Conservation (phyloP, 1,284 basidiomycete species). For the Vanrija sp. region DNA sequence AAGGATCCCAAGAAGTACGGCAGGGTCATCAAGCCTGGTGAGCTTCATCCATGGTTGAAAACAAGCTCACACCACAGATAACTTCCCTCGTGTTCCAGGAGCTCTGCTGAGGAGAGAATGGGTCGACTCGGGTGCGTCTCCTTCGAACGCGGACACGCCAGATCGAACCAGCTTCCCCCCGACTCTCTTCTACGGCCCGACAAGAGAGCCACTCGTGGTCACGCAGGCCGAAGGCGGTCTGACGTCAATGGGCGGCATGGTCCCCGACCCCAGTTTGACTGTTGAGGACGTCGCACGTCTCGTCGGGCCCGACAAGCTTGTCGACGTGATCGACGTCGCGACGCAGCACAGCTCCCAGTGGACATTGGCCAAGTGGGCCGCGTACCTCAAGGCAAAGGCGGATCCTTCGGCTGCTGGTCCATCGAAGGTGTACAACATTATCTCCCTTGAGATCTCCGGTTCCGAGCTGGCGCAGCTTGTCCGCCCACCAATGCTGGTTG, state of each 20-base stretch:
- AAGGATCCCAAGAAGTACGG: constrained; percentile 41
- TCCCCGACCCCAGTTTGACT: constrained; percentile 37
- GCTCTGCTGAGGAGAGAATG: constrained; percentile 23
- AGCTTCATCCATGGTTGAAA: not conserved
- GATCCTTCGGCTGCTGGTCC: constrained; percentile 11
- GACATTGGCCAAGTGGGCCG: constrained; percentile 85
- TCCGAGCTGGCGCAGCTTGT: constrained; percentile 71
- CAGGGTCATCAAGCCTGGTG: constrained; percentile 34
- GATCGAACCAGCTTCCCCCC: constrained; percentile 20
- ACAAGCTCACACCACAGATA: constrained; percentile 13
- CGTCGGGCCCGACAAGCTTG: constrained; percentile 69
- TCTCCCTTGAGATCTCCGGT: constrained; percentile 78
- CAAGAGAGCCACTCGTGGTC: constrained; percentile 41
- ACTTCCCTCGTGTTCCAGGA: constrained; percentile 31
- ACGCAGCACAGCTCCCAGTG: constrained; percentile 75
- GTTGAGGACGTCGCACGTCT: constrained; percentile 69
- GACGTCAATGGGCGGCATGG: constrained; percentile 39
- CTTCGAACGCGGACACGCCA: not conserved
- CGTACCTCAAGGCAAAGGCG: constrained; percentile 60
- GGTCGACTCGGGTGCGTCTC: constrained; percentile 23
- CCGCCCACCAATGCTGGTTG: constrained; percentile 74
- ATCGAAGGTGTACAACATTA: constrained; percentile 78
- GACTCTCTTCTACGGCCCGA: constrained; percentile 38
- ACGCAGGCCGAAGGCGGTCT: constrained; percentile 41
- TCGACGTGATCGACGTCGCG: constrained; percentile 87